Conservation (phyloP, 2,329 filamentous ascomycete genomes). For the Huntiella decipiens region DNA sequence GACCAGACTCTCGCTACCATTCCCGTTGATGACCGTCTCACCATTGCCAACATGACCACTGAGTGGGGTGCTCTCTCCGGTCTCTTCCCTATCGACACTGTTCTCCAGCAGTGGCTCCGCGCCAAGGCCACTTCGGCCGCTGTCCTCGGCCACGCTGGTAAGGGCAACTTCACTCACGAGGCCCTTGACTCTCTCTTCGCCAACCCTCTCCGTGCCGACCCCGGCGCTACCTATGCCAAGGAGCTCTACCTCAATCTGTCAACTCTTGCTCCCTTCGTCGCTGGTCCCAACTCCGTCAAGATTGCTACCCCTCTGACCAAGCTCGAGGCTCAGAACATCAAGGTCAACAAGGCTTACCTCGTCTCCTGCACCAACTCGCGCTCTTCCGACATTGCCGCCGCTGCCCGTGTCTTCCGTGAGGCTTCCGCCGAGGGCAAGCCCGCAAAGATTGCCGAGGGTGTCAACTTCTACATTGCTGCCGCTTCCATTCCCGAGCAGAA, state of each 20-base stretch:
- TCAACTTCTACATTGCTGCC: constrained; percentile 78
- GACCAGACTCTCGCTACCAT: constrained; percentile 59
- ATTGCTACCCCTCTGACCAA: constrained; percentile 59
- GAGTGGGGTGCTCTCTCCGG: constrained; percentile 54
- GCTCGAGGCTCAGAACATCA: constrained; percentile 55
- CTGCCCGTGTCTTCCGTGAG: constrained; percentile 69
- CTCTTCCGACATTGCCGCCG: constrained; percentile 60
- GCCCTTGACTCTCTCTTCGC: constrained; percentile 52
- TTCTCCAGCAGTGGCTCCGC: constrained; percentile 55
- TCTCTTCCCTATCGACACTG: constrained; percentile 57
- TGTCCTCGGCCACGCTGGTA: constrained; percentile 31
- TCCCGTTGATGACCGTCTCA: constrained; percentile 52
- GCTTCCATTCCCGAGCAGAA: constrained; percentile 64
- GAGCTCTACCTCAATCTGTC: constrained; percentile 63
- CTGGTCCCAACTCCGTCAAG: constrained; percentile 85
- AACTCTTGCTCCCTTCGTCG: constrained; percentile 64
- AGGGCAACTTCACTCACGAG: constrained; percentile 49
- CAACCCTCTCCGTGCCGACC: constrained; percentile 51
- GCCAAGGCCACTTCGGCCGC: constrained; percentile 55
- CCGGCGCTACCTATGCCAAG: constrained; percentile 66
- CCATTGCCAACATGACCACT: constrained; percentile 64
- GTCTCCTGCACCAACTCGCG: constrained; percentile 82
- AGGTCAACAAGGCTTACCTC: constrained; percentile 60
- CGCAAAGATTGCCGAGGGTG: constrained; percentile 53
- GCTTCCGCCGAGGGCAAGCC: constrained; percentile 45